Evolutionary conservation across 2,329 filamentous ascomycete genomes (phyloP), one percentile per base, ranked within the genome.

Genomic region (Chalaropsis thielavioides): DNA sequence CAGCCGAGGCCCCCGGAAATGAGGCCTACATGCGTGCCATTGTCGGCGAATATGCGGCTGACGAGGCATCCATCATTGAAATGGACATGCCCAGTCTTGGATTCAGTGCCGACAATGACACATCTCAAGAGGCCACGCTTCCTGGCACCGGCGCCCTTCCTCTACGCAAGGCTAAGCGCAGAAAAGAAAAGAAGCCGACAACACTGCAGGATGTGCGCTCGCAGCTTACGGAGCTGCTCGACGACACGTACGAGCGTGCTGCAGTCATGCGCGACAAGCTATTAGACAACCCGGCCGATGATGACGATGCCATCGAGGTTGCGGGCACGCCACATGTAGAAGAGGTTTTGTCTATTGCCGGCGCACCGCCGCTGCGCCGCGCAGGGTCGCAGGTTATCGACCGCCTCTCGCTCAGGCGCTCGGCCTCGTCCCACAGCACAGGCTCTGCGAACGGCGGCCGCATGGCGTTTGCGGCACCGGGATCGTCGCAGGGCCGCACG

Each of bases 11-110:
- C 70, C 89, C 89, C 1, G 92, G 92, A 72, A 92, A 91, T 72
- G 82, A 88, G 68, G 94, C 94, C 0, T 99, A 99, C 77, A 81
- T 99, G 70, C 86, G 85, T 69, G 90, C 90, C 6, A 89, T 99
- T 63, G 91, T 96, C 71, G 92, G 96, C 72, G 83, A 83, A 61
- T 88, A 86, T 66, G 80, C 80, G 70, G 88, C 89, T 58, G 86
- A 94, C 64, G 87, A 90, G 64, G 82, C 88, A 74, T 88, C 92
- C 69, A 87, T 95, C 70, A 75, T 90, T 8, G 82, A 86, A 56
- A 78, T 83, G 49, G 68, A 58, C 54, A 58, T 38, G 54, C 54
- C 54, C n/a, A 35, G n/a, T 19, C 24, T 19, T 38, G 27, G 17
- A 19, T n/a, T 71, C 0, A 71, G 73, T 10, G 44, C 58, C 1